Percentiles rank a stretch among this genome's conserved stretches.
Evolutionary conservation across 202 grass and related monocot species (phyloP).

Genomic region (Elaeis oleifera): DNA sequence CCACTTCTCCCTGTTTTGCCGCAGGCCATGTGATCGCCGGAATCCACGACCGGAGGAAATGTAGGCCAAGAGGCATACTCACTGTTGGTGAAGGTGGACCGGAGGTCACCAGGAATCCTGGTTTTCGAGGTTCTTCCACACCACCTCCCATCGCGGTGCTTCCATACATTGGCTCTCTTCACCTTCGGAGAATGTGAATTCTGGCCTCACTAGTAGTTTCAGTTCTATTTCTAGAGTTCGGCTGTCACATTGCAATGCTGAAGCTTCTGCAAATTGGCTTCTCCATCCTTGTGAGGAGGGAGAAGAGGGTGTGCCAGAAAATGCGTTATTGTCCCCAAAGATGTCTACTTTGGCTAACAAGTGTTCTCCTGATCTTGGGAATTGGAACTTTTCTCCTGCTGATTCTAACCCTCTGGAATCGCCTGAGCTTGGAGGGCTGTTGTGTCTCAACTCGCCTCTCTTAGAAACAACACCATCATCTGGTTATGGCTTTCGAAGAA

Average conservation of each 20-base stretch:
- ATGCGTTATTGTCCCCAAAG: not conserved
- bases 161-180: slow-evolving; percentile 86
- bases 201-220: slow-evolving; percentile 4
- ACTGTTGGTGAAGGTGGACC: slow-evolving; percentile 35
- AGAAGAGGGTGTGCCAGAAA: not conserved
- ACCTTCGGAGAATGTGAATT: slow-evolving; percentile 17
- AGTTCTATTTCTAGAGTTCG: slow-evolving; percentile 20
- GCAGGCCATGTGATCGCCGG: slow-evolving; percentile 65
- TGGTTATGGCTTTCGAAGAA: slow-evolving; percentile 43
- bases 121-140: slow-evolving; percentile 14
- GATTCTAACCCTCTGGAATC: not conserved
- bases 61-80: slow-evolving; percentile 67
- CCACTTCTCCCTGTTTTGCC: slow-evolving; percentile 74
- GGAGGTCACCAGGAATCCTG: slow-evolving; percentile 14
- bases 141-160: slow-evolving; percentile 33
- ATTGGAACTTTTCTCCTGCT: not conserved
- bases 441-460: not conserved
- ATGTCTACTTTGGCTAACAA: not conserved
- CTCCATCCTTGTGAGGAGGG: slow-evolving; percentile 32
- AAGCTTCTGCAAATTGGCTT: slow-evolving; percentile 45
- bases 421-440: not conserved
- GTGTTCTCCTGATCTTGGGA: not conserved
- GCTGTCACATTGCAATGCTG: slow-evolving; percentile 33
- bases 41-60: slow-evolving; percentile 74
- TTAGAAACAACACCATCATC: not conserved